Conservation (phyloP, 1,284 basidiomycete genomes). For the Ceratobasidium sp. region DNA sequence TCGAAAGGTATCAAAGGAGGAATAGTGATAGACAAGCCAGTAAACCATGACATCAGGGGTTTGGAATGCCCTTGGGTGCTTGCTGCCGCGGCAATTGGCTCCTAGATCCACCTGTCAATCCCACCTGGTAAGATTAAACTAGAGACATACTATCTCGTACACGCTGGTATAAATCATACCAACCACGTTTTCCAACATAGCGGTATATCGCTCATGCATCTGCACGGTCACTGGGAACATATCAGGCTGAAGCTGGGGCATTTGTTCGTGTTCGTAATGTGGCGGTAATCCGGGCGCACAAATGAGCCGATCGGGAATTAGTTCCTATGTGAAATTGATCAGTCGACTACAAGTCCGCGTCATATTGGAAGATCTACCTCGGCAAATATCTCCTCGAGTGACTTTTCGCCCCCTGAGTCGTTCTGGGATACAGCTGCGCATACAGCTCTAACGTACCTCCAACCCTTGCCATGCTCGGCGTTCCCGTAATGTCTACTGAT, state of each 20-base stretch:
- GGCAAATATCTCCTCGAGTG: neutral
- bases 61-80: neutral
- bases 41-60: neutral
- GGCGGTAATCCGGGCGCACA: neutral
- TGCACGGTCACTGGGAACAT: neutral
- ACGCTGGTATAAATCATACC: neutral
- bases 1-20: too few relatives aligned
- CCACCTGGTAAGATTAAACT: neutral
- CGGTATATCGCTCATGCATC: neutral
- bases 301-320: neutral
- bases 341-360: neutral
- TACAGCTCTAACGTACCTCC: neutral
- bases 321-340: neutral
- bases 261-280: neutral
- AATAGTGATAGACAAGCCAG: neutral
- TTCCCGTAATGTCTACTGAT: neutral
- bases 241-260: neutral
- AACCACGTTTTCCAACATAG: neutral
- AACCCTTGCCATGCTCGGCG: slow-evolving; percentile 8
- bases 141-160: neutral
- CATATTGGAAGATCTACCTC: neutral
- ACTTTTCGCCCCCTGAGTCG: neutral
- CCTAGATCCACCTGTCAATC: neutral
- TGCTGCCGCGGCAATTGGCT: neutral
- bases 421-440: neutral